Conservation (phyloP, 768 basidiomycete genomes). For the Calvatia gigantea region DNA sequence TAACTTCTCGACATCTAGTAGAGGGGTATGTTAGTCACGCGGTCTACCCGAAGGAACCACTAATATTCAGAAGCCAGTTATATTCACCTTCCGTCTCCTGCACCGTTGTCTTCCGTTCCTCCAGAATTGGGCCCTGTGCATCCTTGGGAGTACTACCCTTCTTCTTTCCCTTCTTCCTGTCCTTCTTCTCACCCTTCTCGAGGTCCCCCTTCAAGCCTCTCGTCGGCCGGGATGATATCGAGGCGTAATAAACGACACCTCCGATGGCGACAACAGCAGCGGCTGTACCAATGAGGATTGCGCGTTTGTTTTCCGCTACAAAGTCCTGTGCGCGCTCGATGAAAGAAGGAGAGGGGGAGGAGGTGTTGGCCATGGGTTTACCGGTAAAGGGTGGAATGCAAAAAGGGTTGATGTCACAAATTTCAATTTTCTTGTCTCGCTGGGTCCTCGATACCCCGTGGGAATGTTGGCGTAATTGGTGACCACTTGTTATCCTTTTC, state of each 20-base stretch:
- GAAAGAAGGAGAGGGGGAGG: constrained; percentile 25
- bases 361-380: constrained; percentile 16
- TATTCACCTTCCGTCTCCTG: constrained; percentile 29
- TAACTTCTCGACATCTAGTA: constrained; percentile 37
- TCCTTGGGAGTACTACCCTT: constrained; percentile 57
- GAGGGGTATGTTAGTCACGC: constrained; percentile 16
- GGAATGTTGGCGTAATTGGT: constrained; percentile 10
- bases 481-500: not conserved
- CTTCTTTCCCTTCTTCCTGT: constrained; percentile 46
- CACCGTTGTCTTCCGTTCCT: constrained; percentile 55
- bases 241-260: constrained; percentile 74
- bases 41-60: not conserved
- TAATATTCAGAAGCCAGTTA: not conserved
- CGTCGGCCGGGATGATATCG: constrained; percentile 49
- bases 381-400: no score
- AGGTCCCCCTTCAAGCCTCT: constrained; percentile 28
- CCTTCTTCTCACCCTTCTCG: constrained; percentile 45
- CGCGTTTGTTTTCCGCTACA: constrained; percentile 75
- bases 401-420: constrained; percentile 9
- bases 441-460: not conserved
- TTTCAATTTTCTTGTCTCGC: constrained; percentile 8
- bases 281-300: constrained; percentile 68
- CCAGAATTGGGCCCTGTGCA: constrained; percentile 71
- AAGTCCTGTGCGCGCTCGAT: constrained; percentile 66
- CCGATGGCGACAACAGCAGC: constrained; percentile 69